Evolutionary conservation across 495 filamentous ascomycete species (phyloP).

Genomic region (Hypoxylon trugodes): DNA sequence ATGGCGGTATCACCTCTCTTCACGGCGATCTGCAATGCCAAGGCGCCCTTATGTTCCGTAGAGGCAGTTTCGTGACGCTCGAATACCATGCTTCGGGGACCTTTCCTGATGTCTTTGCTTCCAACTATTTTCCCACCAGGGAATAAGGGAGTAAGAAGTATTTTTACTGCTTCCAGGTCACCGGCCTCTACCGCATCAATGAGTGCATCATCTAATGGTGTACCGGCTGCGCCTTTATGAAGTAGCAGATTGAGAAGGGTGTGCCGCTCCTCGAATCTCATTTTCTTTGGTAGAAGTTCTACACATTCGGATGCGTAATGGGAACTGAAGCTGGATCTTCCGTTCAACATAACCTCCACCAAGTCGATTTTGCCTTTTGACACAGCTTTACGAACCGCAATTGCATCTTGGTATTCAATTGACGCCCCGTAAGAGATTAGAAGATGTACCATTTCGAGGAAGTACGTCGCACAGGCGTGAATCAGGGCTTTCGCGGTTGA

Average conservation of each 20-base stretch:
- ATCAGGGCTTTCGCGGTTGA: constrained; percentile 48
- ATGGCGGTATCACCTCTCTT: constrained; percentile 47
- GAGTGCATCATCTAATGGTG: constrained; percentile 49
- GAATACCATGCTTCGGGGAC: constrained; percentile 40
- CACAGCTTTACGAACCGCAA: constrained; percentile 47
- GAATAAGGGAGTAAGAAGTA: constrained; percentile 54
- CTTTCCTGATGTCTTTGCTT: constrained; percentile 33
- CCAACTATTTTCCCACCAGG: constrained; percentile 39
- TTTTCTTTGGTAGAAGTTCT: constrained; percentile 50
- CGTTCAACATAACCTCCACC: constrained; percentile 50
- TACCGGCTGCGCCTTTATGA: constrained; percentile 51
- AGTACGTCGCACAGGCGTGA: constrained; percentile 48
- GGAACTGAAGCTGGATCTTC: constrained; percentile 46
- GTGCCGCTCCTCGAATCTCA: constrained; percentile 52
- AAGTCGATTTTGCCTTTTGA: constrained; percentile 49
- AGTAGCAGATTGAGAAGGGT: constrained; percentile 50
- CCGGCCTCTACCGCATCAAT: constrained; percentile 51
- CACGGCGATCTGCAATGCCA: constrained; percentile 53
- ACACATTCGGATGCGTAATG: constrained; percentile 55
- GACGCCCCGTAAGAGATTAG: constrained; percentile 56
- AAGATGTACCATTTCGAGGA: constrained; percentile 57
- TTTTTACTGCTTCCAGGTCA: constrained; percentile 50
- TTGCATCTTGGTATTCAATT: constrained; percentile 54
- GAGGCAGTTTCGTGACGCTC: constrained; percentile 55
- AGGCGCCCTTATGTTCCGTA: constrained; percentile 53